These are phyloP conservation scores for Euphrasia arctica DNA, from an alignment of 305 asterid genomes.

Conservation along the genomic window DNA sequence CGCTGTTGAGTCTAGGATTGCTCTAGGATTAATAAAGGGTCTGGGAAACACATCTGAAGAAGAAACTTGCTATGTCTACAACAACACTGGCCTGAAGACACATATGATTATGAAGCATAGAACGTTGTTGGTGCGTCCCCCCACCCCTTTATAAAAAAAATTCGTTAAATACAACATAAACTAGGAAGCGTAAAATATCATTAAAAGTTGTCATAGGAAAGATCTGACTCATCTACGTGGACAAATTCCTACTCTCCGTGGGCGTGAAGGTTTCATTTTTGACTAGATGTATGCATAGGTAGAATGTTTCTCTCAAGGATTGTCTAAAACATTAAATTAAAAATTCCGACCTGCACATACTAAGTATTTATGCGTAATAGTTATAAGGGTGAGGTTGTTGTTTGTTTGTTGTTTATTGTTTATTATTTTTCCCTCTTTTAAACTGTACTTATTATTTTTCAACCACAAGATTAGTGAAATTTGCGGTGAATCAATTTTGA, in stretches of 20 bases:
- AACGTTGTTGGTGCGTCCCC: slow-evolving; percentile 66
- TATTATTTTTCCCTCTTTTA: slow-evolving; percentile 7
- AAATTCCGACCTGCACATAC: not conserved
- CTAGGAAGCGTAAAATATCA: not conserved
- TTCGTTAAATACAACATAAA: not conserved
- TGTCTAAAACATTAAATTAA: too few species aligned
- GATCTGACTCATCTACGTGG: not conserved
- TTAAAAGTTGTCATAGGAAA: slow-evolving; percentile 16
- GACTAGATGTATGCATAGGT: too few species aligned
- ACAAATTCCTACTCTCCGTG: too few species aligned
- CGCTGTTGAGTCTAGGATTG: slow-evolving; percentile 44
- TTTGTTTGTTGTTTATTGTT: too few species aligned
- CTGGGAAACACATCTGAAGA: slow-evolving; percentile 80
- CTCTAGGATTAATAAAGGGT: slow-evolving; percentile 71
- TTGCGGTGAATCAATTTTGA: too few species aligned
- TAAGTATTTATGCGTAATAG: slow-evolving; percentile 6
- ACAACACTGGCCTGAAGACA: slow-evolving; percentile 58
- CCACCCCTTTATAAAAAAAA: not conserved
- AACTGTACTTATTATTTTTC: slow-evolving; percentile 13
- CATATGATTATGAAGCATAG: slow-evolving; percentile 88
- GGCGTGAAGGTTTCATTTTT: too few species aligned
- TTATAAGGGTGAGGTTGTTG: too few species aligned
- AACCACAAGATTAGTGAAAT: too few species aligned
- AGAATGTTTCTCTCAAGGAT: too few species aligned
- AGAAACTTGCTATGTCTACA: slow-evolving; percentile 71